A percentile compares a stretch with the other conserved stretches of the same genome.
Evolutionary conservation across 2,329 filamentous ascomycete species (phyloP).

Genomic region (Fusarium cyanostomum): DNA sequence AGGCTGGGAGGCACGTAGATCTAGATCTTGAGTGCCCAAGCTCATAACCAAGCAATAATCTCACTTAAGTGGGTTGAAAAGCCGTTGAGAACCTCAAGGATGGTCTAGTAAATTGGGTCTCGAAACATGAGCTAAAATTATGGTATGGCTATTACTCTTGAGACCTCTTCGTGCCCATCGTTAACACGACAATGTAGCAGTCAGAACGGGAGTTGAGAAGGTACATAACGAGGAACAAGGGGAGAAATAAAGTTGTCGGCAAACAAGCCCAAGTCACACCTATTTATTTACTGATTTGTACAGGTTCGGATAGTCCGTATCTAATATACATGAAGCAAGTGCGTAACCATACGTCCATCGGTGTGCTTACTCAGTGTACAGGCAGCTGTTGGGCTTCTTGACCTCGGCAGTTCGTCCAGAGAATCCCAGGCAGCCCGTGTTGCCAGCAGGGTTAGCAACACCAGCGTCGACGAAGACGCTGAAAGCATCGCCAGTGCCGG

Average conservation of each 20-base stretch:
- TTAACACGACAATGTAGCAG: too few species aligned
- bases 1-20: too few species aligned
- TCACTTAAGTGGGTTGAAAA: not conserved
- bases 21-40: too few species aligned
- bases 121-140: not conserved
- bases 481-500: conserved; percentile 54
- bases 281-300: too few species aligned
- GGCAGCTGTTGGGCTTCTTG: conserved; percentile 48
- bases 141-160: too few species aligned
- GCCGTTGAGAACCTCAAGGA: too few species aligned
- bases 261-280: too few species aligned
- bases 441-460: conserved; percentile 47
- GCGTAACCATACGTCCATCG: not conserved
- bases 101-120: too few species aligned
- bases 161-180: too few species aligned
- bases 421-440: conserved; percentile 52
- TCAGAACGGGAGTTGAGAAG: too few species aligned
- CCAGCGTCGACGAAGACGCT: conserved; percentile 49
- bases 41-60: not conserved
- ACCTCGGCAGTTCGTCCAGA: conserved; percentile 42
- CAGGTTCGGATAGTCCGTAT: not conserved
- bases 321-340: not conserved
- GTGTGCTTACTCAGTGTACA: conserved; percentile 42
- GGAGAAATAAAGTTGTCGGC: too few species aligned
- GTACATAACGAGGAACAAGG: too few species aligned